phyloP scores from a whole-genome alignment of 1,139 yeast genomes.

The Hemisphaericaspora xylofermentans region DNA sequence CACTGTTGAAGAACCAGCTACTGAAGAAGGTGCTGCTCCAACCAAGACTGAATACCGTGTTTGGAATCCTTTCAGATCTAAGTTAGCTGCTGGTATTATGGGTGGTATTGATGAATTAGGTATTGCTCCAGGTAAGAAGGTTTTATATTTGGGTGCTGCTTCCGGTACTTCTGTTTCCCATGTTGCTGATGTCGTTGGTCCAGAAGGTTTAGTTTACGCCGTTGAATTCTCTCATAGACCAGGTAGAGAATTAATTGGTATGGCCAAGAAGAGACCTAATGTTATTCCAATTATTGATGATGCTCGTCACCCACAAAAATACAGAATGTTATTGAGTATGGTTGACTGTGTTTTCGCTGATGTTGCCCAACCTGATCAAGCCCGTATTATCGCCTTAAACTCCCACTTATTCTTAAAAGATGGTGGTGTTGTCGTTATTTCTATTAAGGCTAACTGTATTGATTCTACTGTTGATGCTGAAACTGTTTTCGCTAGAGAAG shows the following conservation, averaged over 20 bases:
- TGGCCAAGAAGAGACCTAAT: slow-evolving; percentile 99
- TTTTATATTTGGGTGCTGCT: slow-evolving; percentile 97
- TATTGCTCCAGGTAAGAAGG: slow-evolving; percentile 98
- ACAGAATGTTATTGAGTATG: slow-evolving; percentile 98
- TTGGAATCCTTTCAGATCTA: slow-evolving; percentile 99
- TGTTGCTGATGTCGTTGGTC: slow-evolving; percentile 97
- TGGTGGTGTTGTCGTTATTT: slow-evolving; percentile 96
- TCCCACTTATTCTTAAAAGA: slow-evolving; percentile 97
- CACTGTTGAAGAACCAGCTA: slow-evolving; percentile 86
- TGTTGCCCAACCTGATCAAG: slow-evolving; percentile 99
- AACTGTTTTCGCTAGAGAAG: slow-evolving; percentile 99
- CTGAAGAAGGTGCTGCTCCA: slow-evolving; percentile 83
- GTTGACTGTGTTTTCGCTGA: slow-evolving; percentile 98
- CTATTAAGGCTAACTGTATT: slow-evolving; percentile 99
- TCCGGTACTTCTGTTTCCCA: slow-evolving; percentile 99
- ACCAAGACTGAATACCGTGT: slow-evolving; percentile 98
- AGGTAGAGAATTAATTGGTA: slow-evolving; percentile 97
- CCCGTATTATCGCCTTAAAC: slow-evolving; percentile 98
- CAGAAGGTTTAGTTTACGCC: slow-evolving; percentile 98
- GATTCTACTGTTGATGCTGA: slow-evolving; percentile 99
- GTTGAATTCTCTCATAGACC: slow-evolving; percentile 99
- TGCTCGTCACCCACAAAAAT: slow-evolving; percentile 99
- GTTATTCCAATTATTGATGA: slow-evolving; percentile 98
- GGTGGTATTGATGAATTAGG: slow-evolving; percentile 98
- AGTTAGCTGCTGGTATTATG: slow-evolving; percentile 99